phyloP scores from a whole-genome alignment of 2,329 filamentous ascomycete genomes.

The Aphanocladium album region DNA sequence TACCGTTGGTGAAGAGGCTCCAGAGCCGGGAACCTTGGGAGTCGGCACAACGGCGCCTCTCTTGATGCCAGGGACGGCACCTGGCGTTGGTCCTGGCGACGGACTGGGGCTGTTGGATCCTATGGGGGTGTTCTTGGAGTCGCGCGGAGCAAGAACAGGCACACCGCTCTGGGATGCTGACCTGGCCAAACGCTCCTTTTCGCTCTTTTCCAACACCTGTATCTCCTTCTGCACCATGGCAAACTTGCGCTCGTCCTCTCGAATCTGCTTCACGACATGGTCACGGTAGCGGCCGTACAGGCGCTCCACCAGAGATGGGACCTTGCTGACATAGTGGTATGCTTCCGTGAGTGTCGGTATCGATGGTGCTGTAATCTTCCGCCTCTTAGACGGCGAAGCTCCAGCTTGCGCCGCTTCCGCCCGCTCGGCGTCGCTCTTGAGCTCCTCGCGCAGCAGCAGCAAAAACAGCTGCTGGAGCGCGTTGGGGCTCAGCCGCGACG shows the following conservation, averaged over 20 bases:
- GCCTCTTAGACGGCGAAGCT: slow-evolving; percentile 59
- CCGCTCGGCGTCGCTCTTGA: slow-evolving; percentile 45
- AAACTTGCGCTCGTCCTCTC: slow-evolving; percentile 67
- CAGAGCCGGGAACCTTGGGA: slow-evolving; percentile 26
- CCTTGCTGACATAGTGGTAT: slow-evolving; percentile 58
- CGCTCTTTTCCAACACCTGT: slow-evolving; percentile 54
- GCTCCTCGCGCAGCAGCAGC: slow-evolving; percentile 68
- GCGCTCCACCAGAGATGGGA: slow-evolving; percentile 66
- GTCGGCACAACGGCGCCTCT: slow-evolving; percentile 29
- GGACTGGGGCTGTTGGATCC: slow-evolving; percentile 21
- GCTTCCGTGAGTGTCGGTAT: slow-evolving; percentile 62
- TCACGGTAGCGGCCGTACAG: slow-evolving; percentile 73
- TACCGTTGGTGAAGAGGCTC: slow-evolving; percentile 21
- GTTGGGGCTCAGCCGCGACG: slow-evolving; percentile 67
- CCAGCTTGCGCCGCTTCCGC: slow-evolving; percentile 27
- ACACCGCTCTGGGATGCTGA: slow-evolving; percentile 31
- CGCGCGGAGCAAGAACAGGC: slow-evolving; percentile 28
- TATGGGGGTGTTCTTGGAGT: slow-evolving; percentile 23
- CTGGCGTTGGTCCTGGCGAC: slow-evolving; percentile 19
- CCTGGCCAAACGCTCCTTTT: slow-evolving; percentile 32
- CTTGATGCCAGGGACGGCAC: slow-evolving; percentile 20
- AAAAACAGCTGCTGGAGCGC: slow-evolving; percentile 76
- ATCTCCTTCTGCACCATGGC: slow-evolving; percentile 63
- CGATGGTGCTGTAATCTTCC: slow-evolving; percentile 64
- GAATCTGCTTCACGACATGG: slow-evolving; percentile 63